phyloP scores from a whole-genome alignment of 2,329 filamentous ascomycete species.

The Trichoderma pleuroti region DNA sequence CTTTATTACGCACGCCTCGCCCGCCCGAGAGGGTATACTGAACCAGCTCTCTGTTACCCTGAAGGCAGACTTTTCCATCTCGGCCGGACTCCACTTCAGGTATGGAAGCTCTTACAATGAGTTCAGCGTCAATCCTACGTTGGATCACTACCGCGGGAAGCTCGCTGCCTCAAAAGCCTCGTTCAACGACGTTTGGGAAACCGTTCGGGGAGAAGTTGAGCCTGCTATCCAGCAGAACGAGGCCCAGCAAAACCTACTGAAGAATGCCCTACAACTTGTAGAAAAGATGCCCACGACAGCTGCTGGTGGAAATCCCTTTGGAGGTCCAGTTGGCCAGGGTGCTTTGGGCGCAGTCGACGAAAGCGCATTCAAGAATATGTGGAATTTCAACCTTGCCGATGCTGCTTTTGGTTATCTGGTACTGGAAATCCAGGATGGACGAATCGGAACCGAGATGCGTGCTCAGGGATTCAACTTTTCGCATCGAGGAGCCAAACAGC shows the following conservation, averaged over 20 bases:
- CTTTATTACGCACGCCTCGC: conserved; percentile 95
- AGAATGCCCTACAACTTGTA: conserved; percentile 90
- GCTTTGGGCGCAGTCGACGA: conserved; percentile 89
- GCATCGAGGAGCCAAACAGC: conserved; percentile 83
- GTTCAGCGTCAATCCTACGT: conserved; percentile 95
- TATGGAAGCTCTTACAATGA: conserved; percentile 99
- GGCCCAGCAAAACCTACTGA: conserved; percentile 85
- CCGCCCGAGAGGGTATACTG: conserved; percentile 89
- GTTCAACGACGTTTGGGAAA: conserved; percentile 99
- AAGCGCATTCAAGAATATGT: conserved; percentile 99
- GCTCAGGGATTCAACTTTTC: conserved; percentile 99
- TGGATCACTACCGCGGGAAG: conserved; percentile 98
- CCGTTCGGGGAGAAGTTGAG: conserved; percentile 92
- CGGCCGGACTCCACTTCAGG: conserved; percentile 93
- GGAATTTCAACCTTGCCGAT: conserved; percentile 99
- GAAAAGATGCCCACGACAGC: conserved; percentile 96
- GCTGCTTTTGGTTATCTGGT: conserved; percentile 96
- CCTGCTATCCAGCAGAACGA: conserved; percentile 91
- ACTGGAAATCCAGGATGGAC: conserved; percentile 88
- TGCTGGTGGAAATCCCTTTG: conserved; percentile 94
- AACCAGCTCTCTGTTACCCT: conserved; percentile 97
- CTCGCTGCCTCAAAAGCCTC: conserved; percentile 96
- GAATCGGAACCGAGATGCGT: conserved; percentile 97
- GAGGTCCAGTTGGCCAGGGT: conserved; percentile 71
- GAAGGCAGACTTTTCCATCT: conserved; percentile 97